These are phyloP conservation scores for Blastomyces emzantsi DNA, from an alignment of 2,329 filamentous ascomycete genomes.

Conservation along the genomic window DNA sequence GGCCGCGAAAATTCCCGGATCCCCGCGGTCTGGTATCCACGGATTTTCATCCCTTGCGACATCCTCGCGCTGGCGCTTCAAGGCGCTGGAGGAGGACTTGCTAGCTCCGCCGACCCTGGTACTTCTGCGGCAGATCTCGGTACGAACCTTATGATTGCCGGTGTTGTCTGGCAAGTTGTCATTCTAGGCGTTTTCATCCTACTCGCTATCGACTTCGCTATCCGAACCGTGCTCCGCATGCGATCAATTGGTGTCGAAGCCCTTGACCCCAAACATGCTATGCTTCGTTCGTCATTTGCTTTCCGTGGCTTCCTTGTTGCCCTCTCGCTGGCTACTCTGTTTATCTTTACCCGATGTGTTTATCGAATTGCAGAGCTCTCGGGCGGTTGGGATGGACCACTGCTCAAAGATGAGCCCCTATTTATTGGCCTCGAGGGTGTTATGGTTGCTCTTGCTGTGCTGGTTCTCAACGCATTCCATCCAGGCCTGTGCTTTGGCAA, in stretches of 20 bases:
- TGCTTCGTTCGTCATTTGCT: constrained; percentile 25
- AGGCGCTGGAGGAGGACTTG: constrained; percentile 50
- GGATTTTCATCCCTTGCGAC: constrained; percentile 54
- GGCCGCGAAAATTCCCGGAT: constrained; percentile 28
- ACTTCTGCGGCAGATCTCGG: constrained; percentile 34
- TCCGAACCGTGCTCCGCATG: constrained; percentile 17
- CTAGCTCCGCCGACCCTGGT: constrained; percentile 36
- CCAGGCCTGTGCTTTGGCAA: constrained; percentile 28
- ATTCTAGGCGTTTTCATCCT: constrained; percentile 48
- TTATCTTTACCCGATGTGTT: constrained; percentile 41
- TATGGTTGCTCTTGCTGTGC: constrained; percentile 43
- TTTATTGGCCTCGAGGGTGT: constrained; percentile 48
- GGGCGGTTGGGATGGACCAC: constrained; percentile 38
- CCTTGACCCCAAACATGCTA: constrained; percentile 12
- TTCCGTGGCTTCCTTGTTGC: constrained; percentile 35
- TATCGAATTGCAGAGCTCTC: constrained; percentile 45
- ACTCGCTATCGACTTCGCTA: constrained; percentile 43
- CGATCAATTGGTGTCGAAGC: constrained; percentile 9
- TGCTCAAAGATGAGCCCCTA: constrained; percentile 43
- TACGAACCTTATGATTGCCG: constrained; percentile 58
- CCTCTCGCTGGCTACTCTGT: constrained; percentile 35
- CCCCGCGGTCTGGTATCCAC: constrained; percentile 26
- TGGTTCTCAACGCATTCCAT: constrained; percentile 41
- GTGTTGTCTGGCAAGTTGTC: constrained; percentile 52
- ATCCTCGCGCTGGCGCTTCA: constrained; percentile 53